Evolutionary conservation across 441 rosid genomes (phyloP).

Genomic region (Rhodomyrtus psidioides): DNA sequence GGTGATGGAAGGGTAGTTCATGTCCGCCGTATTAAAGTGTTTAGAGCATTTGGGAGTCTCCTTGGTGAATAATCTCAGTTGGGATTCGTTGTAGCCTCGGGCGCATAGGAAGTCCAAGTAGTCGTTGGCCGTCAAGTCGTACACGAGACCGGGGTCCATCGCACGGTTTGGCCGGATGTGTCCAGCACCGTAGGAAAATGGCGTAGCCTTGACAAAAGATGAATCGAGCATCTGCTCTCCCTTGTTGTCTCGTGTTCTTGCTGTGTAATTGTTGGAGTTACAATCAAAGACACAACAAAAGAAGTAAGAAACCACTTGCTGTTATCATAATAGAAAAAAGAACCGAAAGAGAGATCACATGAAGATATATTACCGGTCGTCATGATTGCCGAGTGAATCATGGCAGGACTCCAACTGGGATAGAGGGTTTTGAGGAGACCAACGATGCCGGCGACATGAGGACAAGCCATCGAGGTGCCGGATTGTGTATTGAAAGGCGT

Average conservation of each 20-base stretch:
- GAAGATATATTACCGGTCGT: conserved; percentile 30
- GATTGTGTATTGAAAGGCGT: conserved; percentile 26
- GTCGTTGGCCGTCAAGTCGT: neutral
- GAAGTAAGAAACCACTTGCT: neutral
- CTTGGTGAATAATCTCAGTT: neutral
- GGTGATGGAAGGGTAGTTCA: too few relatives aligned
- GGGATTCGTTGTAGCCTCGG: neutral
- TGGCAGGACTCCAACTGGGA: conserved; percentile 52
- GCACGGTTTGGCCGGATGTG: conserved; percentile 6
- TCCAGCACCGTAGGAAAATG: conserved; percentile 8
- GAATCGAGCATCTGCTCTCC: neutral
- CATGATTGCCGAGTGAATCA: conserved; percentile 62
- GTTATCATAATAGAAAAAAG: neutral
- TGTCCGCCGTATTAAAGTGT: too few relatives aligned
- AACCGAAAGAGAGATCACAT: neutral
- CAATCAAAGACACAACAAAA: neutral
- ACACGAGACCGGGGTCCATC: conserved; percentile 5
- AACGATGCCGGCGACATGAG: conserved; percentile 50
- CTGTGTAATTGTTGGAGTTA: neutral
- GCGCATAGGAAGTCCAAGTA: conserved; percentile 13
- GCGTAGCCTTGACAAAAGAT: neutral
- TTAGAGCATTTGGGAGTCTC: conserved; percentile 1
- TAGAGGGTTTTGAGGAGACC: conserved; percentile 44
- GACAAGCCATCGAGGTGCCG: conserved; percentile 68
- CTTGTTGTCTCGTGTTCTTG: neutral